Base-by-base conservation (phyloP, 2,329 filamentous ascomycete species). In the Dendrostoma leiphaemia region DNA sequence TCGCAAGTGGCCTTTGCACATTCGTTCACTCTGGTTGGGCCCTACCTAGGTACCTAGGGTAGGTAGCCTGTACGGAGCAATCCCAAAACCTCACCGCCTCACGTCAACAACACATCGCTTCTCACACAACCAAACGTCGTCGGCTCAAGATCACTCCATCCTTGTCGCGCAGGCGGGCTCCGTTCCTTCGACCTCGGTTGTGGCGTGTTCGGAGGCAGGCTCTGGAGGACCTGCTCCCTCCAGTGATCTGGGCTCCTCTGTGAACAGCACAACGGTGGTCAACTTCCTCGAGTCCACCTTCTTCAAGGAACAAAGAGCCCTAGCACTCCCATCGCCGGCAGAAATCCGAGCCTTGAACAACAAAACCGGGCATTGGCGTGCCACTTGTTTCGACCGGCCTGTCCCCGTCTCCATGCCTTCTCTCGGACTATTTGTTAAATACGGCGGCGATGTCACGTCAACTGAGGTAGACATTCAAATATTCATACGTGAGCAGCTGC, bases 371-470 rank as follows among this genome's bases (percentile, higher is more conserved):
- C 4, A 35, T 35, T 12, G 5, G 32, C 32, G 32, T 43, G 46
- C 46, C 23, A 56, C 41, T 48, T 50, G 12, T 1, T 63, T 64
- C 53, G 53, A 63, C 38, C 59, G 60, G 21, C 60, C 64, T 21
- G 50, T 55, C n/a, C 62, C 64, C 34, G 65, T 68, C 52, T 59
- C 31, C 35, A 58, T 69, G 44, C 62, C 61, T 47, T 64, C 62
- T 6, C 47, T 67, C 26, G 64, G 61, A 1, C 43, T 69, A 17
- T 15, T 65, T 46, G 63, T 70, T 40, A 71, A 71, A 53, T 71
- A 65, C 48, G 65, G 68, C 54, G 52, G 51, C 43, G 41, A 64
- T 40, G 54, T 63, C 19, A 65, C 62, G 31, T 32, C 62, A 44
- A 54, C 58, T 13, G 67, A 69, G 54, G 62, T 62, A 23, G 52